Evolutionary conservation across 352 stramenopile genomes (phyloP), one percentile per base, ranked within the genome.

Genomic region (Saprolegnia diclina): DNA sequence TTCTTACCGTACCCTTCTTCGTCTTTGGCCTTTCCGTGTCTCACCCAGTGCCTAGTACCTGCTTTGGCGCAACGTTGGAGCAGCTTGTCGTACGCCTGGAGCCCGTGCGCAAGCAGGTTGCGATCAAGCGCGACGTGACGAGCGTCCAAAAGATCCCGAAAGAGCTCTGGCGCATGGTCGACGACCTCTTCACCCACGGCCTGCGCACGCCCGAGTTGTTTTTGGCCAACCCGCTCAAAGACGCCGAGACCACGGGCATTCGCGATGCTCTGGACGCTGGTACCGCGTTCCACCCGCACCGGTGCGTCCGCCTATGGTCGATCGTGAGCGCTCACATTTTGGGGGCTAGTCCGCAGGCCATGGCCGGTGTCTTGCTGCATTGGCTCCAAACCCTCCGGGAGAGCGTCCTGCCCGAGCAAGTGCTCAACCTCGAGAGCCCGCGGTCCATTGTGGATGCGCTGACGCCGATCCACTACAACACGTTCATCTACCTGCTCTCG

Each of bases 131-230:
- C 22, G 59, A 67, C n/a, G 42, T 32, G 10, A 24, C 42, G 10
- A 24, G 71, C 68, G 52, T 74, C 38, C 83, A 92, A 32, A 88
- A 88, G 61, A 88, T 99, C 14, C 97, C 97, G 0, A 99, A 98
- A 74, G 96, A 99, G 74, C 76, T 99, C 14, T 99, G 95, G 95
- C 85, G 95, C 9, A 96, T 99, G 78, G 89, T 99, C 50, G 97
- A 99, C 77, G 94, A 96, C 44, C 88, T 99, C 22, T 96, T 95
- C 52, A 73, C 80, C 50, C 73, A 91, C 59, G 89, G 69, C 18
- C 82, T 94, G 76, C 71, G 85, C 37, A 79, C 90, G 35, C 89
- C 85, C 54, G 92, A 94, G 45, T 44, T 96, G 38, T 96, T 95
- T 64, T 77, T 93, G 9, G 87, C 94, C 57, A 72, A 79, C 0